Percentiles rank a stretch among this genome's conserved stretches.
Conservation (phyloP, 345 rosid genomes). For the Lepidium didymum region DNA sequence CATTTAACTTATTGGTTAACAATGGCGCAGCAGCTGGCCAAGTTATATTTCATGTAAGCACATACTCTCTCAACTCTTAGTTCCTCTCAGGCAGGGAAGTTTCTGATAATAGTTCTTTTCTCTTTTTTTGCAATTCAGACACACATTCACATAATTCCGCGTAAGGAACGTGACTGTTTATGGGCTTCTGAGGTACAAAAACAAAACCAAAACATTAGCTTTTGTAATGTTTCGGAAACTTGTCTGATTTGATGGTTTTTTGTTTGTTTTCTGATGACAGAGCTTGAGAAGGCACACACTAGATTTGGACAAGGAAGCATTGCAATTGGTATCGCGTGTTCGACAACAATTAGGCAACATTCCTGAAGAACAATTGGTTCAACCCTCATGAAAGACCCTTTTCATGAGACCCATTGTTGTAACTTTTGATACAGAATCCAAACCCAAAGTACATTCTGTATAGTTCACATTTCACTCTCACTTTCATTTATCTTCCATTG, state of each 20-base stretch:
- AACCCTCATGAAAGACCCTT: slow-evolving; percentile 11
- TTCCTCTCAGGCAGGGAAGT: background rate
- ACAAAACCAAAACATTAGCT: background rate
- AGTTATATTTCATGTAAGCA: slow-evolving; percentile 82
- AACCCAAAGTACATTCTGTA: slow-evolving; percentile 16
- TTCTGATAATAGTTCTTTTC: background rate
- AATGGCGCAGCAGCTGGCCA: slow-evolving; percentile 97
- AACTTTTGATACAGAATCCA: slow-evolving; percentile 10
- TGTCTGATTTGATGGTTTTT: background rate
- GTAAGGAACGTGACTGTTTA: slow-evolving; percentile 70
- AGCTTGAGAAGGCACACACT: slow-evolving; percentile 52
- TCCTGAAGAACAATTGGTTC: slow-evolving; percentile 41
- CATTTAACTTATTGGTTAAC: slow-evolving; percentile 89
- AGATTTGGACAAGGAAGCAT: slow-evolving; percentile 51
- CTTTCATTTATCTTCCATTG: background rate
- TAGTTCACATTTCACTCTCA: slow-evolving; percentile 13
- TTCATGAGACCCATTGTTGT: slow-evolving; percentile 9
- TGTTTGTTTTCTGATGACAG: slow-evolving; percentile 32
- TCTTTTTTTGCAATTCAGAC: slow-evolving; percentile 44
- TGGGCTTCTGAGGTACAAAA: slow-evolving; percentile 84
- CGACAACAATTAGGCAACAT: slow-evolving; percentile 42
- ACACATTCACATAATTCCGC: slow-evolving; percentile 92
- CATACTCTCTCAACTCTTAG: background rate
- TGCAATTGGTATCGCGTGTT: slow-evolving; percentile 43
- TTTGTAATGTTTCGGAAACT: background rate